These are phyloP conservation scores for Claviceps sp. DNA, from an alignment of 2,329 filamentous ascomycete genomes.

Conservation along the genomic window DNA sequence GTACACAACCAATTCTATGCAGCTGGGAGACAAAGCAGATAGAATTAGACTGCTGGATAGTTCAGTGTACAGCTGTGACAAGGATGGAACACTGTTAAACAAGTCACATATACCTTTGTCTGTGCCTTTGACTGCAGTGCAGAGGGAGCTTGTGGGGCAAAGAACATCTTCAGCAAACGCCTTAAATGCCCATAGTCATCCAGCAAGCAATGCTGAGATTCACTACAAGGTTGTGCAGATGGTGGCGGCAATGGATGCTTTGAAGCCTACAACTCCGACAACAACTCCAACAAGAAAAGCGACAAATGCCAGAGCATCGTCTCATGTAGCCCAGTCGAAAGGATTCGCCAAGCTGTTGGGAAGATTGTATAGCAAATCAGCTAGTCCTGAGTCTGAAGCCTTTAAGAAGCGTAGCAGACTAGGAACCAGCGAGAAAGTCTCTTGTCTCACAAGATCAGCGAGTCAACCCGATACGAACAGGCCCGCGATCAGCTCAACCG, in stretches of 20 bases:
- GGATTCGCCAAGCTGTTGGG: constrained; percentile 22
- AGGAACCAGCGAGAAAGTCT: neutral
- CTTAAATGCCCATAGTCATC: neutral
- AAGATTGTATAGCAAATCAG: constrained; percentile 16
- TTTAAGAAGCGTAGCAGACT: neutral
- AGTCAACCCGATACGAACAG: neutral
- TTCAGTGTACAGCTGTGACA: neutral
- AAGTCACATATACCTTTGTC: neutral
- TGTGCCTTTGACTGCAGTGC: neutral
- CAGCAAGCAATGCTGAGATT: constrained; percentile 14
- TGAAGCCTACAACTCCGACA: constrained; percentile 17
- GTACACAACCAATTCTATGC: constrained; percentile 5
- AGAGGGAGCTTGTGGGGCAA: neutral
- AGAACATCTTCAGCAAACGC: neutral
- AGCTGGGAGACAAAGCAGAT: neutral
- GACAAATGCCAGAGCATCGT: constrained; percentile 12
- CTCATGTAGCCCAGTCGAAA: constrained; percentile 17
- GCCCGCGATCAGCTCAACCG: constrained; percentile 17
- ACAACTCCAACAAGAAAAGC: constrained; percentile 6
- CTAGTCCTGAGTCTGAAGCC: constrained; percentile 10
- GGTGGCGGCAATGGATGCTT: constrained; percentile 21
- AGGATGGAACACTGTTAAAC: neutral
- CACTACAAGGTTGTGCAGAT: constrained; percentile 22
- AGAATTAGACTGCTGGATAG: constrained; percentile 2
- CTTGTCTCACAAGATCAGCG: neutral